These are phyloP conservation scores for Clonostachys chloroleuca DNA, from an alignment of 2,329 filamentous ascomycete species.

Conservation along the genomic window DNA sequence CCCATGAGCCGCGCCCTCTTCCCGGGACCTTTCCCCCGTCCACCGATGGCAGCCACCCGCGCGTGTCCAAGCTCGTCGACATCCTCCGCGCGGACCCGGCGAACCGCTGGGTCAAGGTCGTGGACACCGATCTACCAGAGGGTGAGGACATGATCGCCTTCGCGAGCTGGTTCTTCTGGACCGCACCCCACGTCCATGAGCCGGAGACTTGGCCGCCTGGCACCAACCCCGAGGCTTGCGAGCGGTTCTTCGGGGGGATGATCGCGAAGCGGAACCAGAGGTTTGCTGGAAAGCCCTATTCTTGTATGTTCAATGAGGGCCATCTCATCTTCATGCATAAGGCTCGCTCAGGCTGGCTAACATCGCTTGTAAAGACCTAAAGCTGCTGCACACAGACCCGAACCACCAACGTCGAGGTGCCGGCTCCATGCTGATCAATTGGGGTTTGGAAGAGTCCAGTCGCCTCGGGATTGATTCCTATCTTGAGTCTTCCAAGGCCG, in stretches of 20 bases:
- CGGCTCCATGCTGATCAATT: conserved; percentile 14
- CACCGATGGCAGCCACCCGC: conserved; percentile 8
- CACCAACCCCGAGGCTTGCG: conserved; percentile 23
- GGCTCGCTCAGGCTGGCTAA: neutral
- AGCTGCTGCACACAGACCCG: conserved; percentile 29
- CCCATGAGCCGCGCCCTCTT: conserved; percentile 23
- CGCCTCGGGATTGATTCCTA: conserved; percentile 24
- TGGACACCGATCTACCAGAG: conserved; percentile 23
- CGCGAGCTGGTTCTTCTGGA: conserved; percentile 26
- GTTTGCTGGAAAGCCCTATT: conserved; percentile 21
- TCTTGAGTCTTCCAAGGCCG: conserved; percentile 26
- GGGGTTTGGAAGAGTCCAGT: conserved; percentile 27
- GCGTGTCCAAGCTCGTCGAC: conserved; percentile 11
- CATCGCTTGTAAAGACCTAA: conserved; percentile 18
- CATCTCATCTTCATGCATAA: neutral
- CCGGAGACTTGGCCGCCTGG: conserved; percentile 18
- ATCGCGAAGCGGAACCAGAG: conserved; percentile 18
- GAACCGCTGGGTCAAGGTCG: conserved; percentile 25
- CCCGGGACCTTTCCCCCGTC: conserved; percentile 16
- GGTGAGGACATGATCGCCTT: conserved; percentile 22
- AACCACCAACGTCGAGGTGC: conserved; percentile 18
- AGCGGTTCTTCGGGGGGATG: conserved; percentile 22
- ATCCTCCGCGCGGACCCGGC: conserved; percentile 14
- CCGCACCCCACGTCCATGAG: conserved; percentile 11
- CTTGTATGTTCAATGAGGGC: conserved; percentile 18